Conservation (phyloP, 805 yeast genomes). For the Candida stauntonica region DNA sequence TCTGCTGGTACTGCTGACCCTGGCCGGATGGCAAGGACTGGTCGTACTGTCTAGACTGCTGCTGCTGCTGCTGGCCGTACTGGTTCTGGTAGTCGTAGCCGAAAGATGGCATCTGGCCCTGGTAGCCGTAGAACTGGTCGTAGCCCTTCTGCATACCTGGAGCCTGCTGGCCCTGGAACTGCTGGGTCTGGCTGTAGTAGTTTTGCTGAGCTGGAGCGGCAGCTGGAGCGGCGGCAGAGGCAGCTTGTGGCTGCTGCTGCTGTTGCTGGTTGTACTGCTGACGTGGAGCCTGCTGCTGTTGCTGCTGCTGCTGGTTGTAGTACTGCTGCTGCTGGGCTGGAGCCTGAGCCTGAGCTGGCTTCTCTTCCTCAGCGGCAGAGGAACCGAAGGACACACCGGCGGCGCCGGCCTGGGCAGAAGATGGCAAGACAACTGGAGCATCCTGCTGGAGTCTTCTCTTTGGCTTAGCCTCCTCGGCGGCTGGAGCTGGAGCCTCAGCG, state of each 20-base stretch:
- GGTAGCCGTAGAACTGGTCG: conserved; percentile 28
- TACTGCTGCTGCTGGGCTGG: conserved; percentile 10
- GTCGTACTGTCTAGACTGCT: conserved; percentile 5
- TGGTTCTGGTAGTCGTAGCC: conserved; percentile 14
- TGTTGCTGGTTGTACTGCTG: conserved; percentile 11
- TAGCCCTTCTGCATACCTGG: conserved; percentile 31
- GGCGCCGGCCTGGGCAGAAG: conserved; percentile 34
- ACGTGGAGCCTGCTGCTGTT: conserved; percentile 19
- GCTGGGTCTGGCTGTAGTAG: conserved; percentile 23
- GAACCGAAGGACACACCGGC: conserved; percentile 65
- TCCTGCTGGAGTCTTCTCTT: conserved; percentile 37
- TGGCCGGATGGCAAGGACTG: conserved; percentile 13
- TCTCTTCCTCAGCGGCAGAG: conserved; percentile 37
- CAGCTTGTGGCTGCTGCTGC: conserved; percentile 19
- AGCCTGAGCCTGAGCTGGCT: conserved; percentile 12
- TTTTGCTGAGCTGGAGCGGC: conserved; percentile 12
- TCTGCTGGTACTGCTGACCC: conserved; percentile 25
- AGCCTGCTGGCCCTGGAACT: conserved; percentile 17
- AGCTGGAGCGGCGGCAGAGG: conserved; percentile 36
- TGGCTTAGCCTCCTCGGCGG: conserved; percentile 24
- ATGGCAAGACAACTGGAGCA: conserved; percentile 50
- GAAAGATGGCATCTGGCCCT: conserved; percentile 16
- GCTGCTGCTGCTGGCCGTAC: conserved; percentile 10
- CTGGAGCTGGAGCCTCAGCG: conserved; percentile 12
- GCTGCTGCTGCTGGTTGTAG: conserved; percentile 17